Evolutionary conservation across 345 rosid genomes (phyloP).

Genomic region (Stellera chamaejasme): DNA sequence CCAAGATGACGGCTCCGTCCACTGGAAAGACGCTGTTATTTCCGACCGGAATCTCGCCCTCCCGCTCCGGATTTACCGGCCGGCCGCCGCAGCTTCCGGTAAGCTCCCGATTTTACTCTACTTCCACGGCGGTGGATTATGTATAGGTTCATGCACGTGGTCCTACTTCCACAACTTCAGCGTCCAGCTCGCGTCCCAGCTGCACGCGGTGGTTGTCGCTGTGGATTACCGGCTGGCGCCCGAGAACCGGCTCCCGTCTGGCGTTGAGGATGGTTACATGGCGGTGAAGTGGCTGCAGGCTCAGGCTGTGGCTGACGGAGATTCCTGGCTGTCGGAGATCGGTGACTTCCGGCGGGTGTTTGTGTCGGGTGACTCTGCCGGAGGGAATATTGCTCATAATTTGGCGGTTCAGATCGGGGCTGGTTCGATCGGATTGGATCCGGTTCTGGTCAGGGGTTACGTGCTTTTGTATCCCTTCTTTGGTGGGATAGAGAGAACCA

Average conservation of each 20-base stretch:
- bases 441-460: too few species aligned
- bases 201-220: slow-evolving; percentile 27
- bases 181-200: slow-evolving; percentile 19
- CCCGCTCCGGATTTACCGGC: slow-evolving; percentile 42
- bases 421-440: too few species aligned
- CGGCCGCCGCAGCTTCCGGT: slow-evolving; percentile 12
- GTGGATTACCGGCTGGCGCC: slow-evolving; percentile 43
- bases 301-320: slow-evolving; percentile 15
- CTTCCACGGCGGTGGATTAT: slow-evolving; percentile 37
- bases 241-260: slow-evolving; percentile 27
- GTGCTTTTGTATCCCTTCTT: too few species aligned
- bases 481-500: too few species aligned
- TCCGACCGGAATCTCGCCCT: slow-evolving; percentile 31
- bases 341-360: slow-evolving; percentile 27
- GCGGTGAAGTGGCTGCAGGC: slow-evolving; percentile 36
- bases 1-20: slow-evolving; percentile 46
- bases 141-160: slow-evolving; percentile 14
- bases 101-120: slow-evolving; percentile 32
- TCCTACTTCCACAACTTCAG: slow-evolving; percentile 25
- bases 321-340: slow-evolving; percentile 29
- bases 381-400: slow-evolving; percentile 31
- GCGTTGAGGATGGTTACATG: slow-evolving; percentile 37
- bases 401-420: slow-evolving; percentile 6
- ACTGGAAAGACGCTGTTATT: slow-evolving; percentile 40
- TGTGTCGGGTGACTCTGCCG: slow-evolving; percentile 39